phyloP scores from a whole-genome alignment of 768 basidiomycete species.

The Grammothele lineata region DNA sequence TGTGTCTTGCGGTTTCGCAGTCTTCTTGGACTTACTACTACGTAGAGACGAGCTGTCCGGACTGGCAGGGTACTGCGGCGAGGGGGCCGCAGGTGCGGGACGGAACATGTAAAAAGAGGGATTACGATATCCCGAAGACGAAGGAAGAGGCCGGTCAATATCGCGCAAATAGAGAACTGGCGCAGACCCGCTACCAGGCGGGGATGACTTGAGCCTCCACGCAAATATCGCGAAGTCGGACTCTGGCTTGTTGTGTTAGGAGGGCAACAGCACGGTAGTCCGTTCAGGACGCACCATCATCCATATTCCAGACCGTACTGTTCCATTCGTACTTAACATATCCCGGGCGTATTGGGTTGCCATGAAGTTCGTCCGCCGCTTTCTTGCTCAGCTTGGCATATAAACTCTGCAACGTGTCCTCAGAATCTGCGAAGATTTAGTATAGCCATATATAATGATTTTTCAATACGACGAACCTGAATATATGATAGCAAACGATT shows the following conservation, averaged over 20 bases:
- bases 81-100: constrained; percentile 17
- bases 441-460: constrained; percentile 7
- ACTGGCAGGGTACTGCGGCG: constrained; percentile 27
- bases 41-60: constrained; percentile 24
- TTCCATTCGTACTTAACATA: constrained; percentile 89
- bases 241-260: constrained; percentile 37
- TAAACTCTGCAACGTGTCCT: constrained; percentile 60
- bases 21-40: constrained; percentile 36
- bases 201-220: constrained; percentile 56
- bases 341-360: constrained; percentile 62
- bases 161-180: constrained; percentile 65
- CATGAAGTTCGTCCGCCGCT: constrained; percentile 49
- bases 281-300: constrained; percentile 59
- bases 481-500: constrained; percentile 73
- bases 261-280: background rate
- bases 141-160: constrained; percentile 54
- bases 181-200: constrained; percentile 25
- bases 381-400: constrained; percentile 74
- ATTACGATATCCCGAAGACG: constrained; percentile 62
- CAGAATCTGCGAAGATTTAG: constrained; percentile 44
- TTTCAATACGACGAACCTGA: constrained; percentile 46
- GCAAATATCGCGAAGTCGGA: constrained; percentile 86
- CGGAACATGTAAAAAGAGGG: constrained; percentile 65
- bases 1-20: constrained; percentile 37
- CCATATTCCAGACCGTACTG: constrained; percentile 76